phyloP scores from a whole-genome alignment of 176 grass and related monocot species.

The Pontederia crassipes region DNA sequence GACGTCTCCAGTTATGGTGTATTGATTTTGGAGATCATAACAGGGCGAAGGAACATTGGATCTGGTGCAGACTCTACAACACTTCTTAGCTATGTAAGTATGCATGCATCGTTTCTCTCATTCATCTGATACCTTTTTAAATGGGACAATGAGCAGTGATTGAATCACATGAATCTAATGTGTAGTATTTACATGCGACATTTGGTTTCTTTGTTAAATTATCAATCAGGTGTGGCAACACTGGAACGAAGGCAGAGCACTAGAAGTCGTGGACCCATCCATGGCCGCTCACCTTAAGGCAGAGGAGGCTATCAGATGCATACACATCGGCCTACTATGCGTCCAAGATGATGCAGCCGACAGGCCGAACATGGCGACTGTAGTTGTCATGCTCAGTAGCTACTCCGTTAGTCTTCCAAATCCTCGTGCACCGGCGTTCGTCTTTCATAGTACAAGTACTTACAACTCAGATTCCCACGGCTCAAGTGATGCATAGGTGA shows the following conservation, averaged over 20 bases:
- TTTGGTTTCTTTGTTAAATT: neutral
- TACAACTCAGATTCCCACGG: too few species aligned
- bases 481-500: too few species aligned
- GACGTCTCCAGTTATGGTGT: neutral
- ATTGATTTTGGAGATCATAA: neutral
- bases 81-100: neutral
- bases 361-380: neutral
- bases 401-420: neutral
- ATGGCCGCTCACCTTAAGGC: neutral
- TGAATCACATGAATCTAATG: too few species aligned
- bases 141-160: too few species aligned
- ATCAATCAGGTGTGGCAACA: neutral
- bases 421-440: neutral
- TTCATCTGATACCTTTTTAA: neutral
- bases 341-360: neutral
- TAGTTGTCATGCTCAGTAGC: neutral
- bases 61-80: neutral
- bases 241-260: neutral
- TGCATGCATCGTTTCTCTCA: neutral
- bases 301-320: neutral
- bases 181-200: neutral
- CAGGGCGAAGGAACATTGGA: neutral
- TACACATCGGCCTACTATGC: neutral
- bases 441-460: neutral
- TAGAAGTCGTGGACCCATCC: neutral